A percentile compares a stretch with the other conserved stretches of the same genome.
Conservation (phyloP, 495 filamentous ascomycete genomes). For the Parmelia sp. region DNA sequence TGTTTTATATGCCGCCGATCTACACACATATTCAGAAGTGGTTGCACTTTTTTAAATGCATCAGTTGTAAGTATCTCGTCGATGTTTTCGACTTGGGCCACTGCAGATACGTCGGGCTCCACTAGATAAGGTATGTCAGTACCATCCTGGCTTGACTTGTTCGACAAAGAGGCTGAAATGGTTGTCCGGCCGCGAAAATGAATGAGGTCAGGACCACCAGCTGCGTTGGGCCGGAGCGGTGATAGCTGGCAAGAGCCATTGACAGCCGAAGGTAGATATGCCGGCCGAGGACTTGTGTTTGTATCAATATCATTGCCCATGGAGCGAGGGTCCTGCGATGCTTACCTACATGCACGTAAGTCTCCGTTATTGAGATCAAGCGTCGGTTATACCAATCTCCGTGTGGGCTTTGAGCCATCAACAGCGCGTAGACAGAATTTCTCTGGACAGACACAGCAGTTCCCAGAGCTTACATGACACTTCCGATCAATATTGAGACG, state of each 20-base stretch:
- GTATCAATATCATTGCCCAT: not conserved
- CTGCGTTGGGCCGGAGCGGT: not conserved
- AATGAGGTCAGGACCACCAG: slow-evolving; percentile 1
- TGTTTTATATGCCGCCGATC: not conserved
- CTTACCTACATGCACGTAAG: slow-evolving; percentile 1
- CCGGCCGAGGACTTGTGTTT: not conserved
- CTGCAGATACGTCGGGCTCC: not conserved
- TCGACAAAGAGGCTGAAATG: slow-evolving; percentile 23
- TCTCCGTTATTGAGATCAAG: not conserved
- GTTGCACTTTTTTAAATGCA: not conserved
- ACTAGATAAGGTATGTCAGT: not conserved
- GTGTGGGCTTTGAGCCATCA: not conserved
- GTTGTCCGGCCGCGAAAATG: slow-evolving; percentile 11
- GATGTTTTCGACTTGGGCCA: not conserved
- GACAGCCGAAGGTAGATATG: slow-evolving; percentile 20
- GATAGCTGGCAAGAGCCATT: slow-evolving; percentile 20
- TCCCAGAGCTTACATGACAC: not conserved
- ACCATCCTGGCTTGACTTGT: slow-evolving; percentile 22
- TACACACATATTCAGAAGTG: not conserved
- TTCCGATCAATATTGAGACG: not conserved
- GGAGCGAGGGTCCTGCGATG: slow-evolving; percentile 1
- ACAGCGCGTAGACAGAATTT: not conserved
- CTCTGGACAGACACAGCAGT: not conserved
- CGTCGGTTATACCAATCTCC: not conserved
- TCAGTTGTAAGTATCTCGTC: not conserved